Conservation (phyloP, 176 grass and related monocot genomes). For the Miscanthus lutarioriparius region DNA sequence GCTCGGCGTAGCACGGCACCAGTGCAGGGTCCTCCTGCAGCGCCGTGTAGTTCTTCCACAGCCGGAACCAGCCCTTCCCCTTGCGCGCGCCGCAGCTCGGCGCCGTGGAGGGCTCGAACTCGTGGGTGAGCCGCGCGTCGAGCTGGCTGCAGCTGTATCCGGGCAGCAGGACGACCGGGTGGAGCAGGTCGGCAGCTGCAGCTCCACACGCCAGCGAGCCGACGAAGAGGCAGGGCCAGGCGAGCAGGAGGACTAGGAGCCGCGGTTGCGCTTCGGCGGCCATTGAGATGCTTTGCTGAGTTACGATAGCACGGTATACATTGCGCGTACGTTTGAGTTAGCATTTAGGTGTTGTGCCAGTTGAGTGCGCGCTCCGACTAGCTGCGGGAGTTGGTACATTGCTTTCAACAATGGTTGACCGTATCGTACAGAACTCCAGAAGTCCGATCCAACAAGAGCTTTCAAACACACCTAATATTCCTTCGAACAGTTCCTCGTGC, state of each 20-base stretch:
- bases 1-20: conserved; percentile 1
- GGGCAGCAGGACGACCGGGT: background rate
- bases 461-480: no score
- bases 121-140: conserved; percentile 1
- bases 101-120: background rate
- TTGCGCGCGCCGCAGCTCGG: background rate
- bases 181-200: background rate
- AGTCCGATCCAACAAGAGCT: no score
- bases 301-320: no score
- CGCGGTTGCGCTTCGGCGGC: background rate
- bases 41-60: background rate
- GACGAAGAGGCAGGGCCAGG: background rate
- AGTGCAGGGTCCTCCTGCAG: background rate
- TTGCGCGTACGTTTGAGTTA: no score
- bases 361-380: no score
- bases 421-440: no score
- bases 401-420: no score
- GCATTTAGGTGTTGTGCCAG: no score
- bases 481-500: no score
- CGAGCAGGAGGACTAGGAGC: background rate
- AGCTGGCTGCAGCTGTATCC: background rate
- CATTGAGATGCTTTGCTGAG: background rate
- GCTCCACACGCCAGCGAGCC: background rate
- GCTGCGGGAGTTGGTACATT: no score
- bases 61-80: background rate